Base-by-base conservation (phyloP, 148 eudicot species). In the Rhododendron griersonianum region DNA sequence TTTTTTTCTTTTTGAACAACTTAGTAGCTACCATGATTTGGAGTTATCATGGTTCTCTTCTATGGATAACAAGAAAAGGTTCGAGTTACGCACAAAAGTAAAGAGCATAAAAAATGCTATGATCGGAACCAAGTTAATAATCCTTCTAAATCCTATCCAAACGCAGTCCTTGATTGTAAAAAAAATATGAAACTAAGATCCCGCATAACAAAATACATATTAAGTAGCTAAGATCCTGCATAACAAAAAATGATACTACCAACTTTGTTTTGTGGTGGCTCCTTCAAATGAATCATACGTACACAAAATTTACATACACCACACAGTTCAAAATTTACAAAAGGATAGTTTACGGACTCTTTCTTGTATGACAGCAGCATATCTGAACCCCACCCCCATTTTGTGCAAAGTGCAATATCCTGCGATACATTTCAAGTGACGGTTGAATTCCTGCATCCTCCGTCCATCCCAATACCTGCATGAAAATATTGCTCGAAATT, bases 381-480 rank as follows among this genome's bases (percentile, higher is more conserved):
- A 90, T 85, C 92, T 94, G 81, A 89, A 89, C 51, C 16, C 96
- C 98, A 50, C 86, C 85, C 39, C 98, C 88, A 89, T 89, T 93
- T 85, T 96, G 93, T 71, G 96, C 94, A 87, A 92, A 95, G 84
- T 87, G 90, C 83, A 92, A 78, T 48, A 96, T 86, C 74, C 88
- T 87, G 33, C 86, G 88, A 86, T 91, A 92, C 94, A 93, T 93
- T 82, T 87, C 93, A 33, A 82, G 74, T n/a, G 99, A 90, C 79
- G 98, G 99, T 51, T 89, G 92, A 48, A 92, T 79, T 79, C 95
- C 98, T 83, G 90, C 91, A 84, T 95, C 98, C 78, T 90, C 95
- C 99, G 94, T 96, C 99, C 99, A 96, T 78, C 94, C 89, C 89
- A 96, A 87, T 77, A 96, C 98, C 99, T 95, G 90, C 80, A 85